Conservation (phyloP, 2,329 filamentous ascomycete species). For the Xylariales sp. region DNA sequence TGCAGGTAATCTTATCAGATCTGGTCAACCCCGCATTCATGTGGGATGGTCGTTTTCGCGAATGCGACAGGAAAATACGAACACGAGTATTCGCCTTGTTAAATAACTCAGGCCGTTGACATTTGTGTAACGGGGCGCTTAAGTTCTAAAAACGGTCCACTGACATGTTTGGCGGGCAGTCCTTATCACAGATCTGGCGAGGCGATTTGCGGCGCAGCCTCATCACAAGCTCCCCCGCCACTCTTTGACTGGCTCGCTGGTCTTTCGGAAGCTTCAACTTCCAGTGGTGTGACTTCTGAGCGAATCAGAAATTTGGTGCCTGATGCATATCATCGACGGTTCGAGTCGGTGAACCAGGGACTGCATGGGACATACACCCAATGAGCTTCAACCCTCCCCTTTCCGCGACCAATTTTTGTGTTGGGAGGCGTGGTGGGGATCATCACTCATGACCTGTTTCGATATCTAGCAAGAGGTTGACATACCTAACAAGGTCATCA, state of each 20-base stretch:
- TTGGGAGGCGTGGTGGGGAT: too few species aligned
- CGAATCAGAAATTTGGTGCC: not conserved
- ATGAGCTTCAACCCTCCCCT: conserved; percentile 1
- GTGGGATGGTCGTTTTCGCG: not conserved
- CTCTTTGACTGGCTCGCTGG: not conserved
- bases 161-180: too few species aligned
- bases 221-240: too few species aligned
- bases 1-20: too few species aligned
- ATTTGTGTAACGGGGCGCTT: too few species aligned
- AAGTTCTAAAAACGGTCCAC: too few species aligned
- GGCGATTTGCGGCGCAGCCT: too few species aligned
- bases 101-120: not conserved
- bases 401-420: not conserved
- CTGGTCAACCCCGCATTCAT: not conserved
- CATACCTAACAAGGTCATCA: not conserved
- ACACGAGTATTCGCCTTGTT: conserved; percentile 1
- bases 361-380: not conserved
- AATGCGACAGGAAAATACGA: not conserved
- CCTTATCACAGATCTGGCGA: too few species aligned
- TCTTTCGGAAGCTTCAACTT: not conserved
- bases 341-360: not conserved
- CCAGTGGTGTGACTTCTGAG: not conserved
- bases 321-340: not conserved
- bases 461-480: too few species aligned
- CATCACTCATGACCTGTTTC: too few species aligned